Base-by-base conservation (phyloP, 108 stramenopile species). In the Aurantiochytrium sp. region DNA sequence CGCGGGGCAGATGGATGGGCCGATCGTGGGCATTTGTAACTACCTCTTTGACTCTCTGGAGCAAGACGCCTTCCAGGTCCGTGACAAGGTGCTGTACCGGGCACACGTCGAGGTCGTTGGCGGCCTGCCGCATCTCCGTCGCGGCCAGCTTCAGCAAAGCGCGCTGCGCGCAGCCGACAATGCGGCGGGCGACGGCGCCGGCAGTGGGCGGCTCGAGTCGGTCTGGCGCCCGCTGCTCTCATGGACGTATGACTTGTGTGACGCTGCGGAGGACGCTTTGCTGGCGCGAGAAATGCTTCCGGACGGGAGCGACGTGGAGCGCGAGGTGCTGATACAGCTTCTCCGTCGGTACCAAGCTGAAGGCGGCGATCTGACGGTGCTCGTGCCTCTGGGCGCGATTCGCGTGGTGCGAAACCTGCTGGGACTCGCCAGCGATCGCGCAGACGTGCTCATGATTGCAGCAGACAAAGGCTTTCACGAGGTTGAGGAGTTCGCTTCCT, bases 301-400 rank as follows among this genome's bases (percentile, higher is more conserved):
- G 0, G 2, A 42, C 10, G 73, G 73, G 12, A 39, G 21, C 42
- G 42, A 12, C 12, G 2, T 81, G 1, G 42, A 81, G 73, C 39
- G 45, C 24, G 27, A 81, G 27, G 73, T 48, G 39, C 73, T 81
- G 19, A 24, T 81, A 27, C n/a, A 48, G n/a, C 39, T 22, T 6
- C 45, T 81, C 24, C 73, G 73, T 21, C n/a, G 30, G 12, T 81
- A 81, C 30, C 42, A 48, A 24, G 45, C n/a, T 3, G 42, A 81
- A 24, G 45, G 32, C 10, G 45, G 32, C 42, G 42, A 48, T 6
- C n/a, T 48, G 0, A 22, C 42, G 6, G 30, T 81, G 21, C n/a
- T 81, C 24, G 39, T 81, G 6, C 73, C 73, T 12, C 24, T 81
- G n/a, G 73, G 73, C 21, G 73, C 73, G 12, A n/a, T 81, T 81